Evolutionary conservation across 805 yeast species (phyloP), one percentile per base, ranked within the genome.

Genomic region (Nakazawaea peltata): DNA sequence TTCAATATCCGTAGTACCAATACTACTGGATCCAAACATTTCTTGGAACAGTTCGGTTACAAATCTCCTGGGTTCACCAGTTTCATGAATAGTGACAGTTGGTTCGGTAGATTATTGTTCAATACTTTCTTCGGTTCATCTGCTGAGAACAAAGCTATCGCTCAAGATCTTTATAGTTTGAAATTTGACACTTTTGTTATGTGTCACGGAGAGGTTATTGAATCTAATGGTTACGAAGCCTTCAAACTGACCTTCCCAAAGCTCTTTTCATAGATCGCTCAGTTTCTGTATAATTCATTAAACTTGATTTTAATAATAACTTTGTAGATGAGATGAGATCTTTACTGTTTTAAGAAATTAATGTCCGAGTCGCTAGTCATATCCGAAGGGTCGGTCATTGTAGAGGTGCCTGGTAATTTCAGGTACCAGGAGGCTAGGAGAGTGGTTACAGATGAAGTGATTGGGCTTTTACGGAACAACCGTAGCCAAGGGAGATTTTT

Each of bases 171-270:
- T 15, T 36, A 55, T 24, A 37, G 45, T 8, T 66, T 71, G 71
- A 66, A 68, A 28, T 67, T 74, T 41, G 66, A 67, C 11, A 56
- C 59, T n/a, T 56, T 74, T 33, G 69, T 78, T 26, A 56, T 67
- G 44, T 71, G 79, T 43, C 85, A 77, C 48, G 86, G 86, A 11
- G 69, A 69, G 43, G 60, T 74, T 9, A 57, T 77, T 37, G 74
- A 69, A 16, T 46, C 51, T 7, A 50, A 54, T 32, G 71, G 57
- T 12, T 52, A 54, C 32, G 40, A 41, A 4, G 43, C 37, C 6
- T 49, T 27, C 47, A 48, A 46, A 39, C 26, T 5, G 3, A 29
- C 19, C 12, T 36, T 27, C 33, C 8, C 11, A 14, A 15, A 21
- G 11, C 23, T 30, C 22, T 31, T 34, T 28, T 12, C 27, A 25